Evolutionary conservation across 495 filamentous ascomycete species (phyloP), one percentile per base, ranked within the genome.

Genomic region (Cudoniella acicularis): DNA sequence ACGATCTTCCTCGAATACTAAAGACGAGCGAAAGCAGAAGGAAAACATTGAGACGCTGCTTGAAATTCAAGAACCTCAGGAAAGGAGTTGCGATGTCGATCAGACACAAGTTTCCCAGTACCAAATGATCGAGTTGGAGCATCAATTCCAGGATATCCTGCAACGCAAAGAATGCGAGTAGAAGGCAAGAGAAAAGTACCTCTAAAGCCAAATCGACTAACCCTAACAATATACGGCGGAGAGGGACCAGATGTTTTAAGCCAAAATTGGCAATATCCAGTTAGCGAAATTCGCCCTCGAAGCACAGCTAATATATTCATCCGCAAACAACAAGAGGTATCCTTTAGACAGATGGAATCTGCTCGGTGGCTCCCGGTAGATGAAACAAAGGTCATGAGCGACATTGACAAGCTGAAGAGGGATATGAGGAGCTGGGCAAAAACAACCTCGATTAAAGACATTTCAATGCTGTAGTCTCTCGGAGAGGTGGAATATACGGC

Each of bases 351-450:
- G 22, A 57, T 57, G 54, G 60, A 62, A 22, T 48, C 54, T 24
- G 57, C 2, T 0, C 30, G 27, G 1, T 62, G 60, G 54, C 27
- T 41, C 16, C 60, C 59, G 2, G 47, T 2, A 1, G 60, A 62
- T 11, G 60, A 49, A 21, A 53, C 2, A 1, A 48, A 57, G 42
- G 25, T 57, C 23, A 62, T n/a, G 2, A 11, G 30, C 16, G 54
- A 62, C 6, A 48, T 62, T 17, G 60, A 57, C 3, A 57, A 22
- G 26, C 48, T 62, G 18, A 62, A 57, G 48, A 52, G 48, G 25
- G 52, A 57, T 17, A 57, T 62, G 54, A 52, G 48, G 24, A 49
- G 2, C n/a, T 53, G 10, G 40, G 27, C 47, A 17, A 57, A 54
- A n/a, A 21, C 1, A 40, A 54, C 18, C 1, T 18, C 60, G 0